phyloP scores from a whole-genome alignment of 1,284 basidiomycete species.

The Cystobasidium slooffiae region DNA sequence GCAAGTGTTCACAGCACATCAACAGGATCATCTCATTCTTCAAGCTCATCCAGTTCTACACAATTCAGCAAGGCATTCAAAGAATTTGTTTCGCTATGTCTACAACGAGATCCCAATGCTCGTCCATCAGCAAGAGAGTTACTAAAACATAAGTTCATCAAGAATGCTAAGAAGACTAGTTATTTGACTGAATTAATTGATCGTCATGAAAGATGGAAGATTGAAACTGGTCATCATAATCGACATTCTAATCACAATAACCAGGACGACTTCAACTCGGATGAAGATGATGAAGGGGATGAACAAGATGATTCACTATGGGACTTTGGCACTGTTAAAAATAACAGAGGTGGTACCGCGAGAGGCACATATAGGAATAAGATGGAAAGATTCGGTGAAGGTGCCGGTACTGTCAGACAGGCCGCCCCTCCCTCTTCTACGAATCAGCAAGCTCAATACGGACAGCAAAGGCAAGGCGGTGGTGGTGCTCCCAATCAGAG shows the following conservation, averaged over 20 bases:
- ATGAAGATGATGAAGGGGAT: constrained; percentile 62
- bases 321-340: constrained; percentile 90
- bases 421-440: neutral
- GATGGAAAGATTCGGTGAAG: neutral
- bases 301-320: constrained; percentile 76
- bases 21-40: constrained; percentile 3
- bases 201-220: constrained; percentile 84
- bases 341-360: constrained; percentile 53
- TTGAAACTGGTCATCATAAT: constrained; percentile 70
- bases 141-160: constrained; percentile 93
- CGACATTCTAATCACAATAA: constrained; percentile 58
- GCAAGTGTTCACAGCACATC: constrained; percentile 21
- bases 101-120: constrained; percentile 86
- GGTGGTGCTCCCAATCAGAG: neutral
- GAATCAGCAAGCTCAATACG: neutral
- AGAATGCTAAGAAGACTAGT: constrained; percentile 64
- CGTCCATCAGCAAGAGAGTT: constrained; percentile 92
- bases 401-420: constrained; percentile 4
- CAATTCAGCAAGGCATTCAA: constrained; percentile 87
- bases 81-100: constrained; percentile 89
- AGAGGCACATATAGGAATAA: constrained; percentile 9
- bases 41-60: neutral
- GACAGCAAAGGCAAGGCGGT: neutral
- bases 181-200: constrained; percentile 87
- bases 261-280: constrained; percentile 69